Evolutionary conservation across 2,329 filamentous ascomycete genomes (phyloP).

Genomic region (Aureobasidium sp.): DNA sequence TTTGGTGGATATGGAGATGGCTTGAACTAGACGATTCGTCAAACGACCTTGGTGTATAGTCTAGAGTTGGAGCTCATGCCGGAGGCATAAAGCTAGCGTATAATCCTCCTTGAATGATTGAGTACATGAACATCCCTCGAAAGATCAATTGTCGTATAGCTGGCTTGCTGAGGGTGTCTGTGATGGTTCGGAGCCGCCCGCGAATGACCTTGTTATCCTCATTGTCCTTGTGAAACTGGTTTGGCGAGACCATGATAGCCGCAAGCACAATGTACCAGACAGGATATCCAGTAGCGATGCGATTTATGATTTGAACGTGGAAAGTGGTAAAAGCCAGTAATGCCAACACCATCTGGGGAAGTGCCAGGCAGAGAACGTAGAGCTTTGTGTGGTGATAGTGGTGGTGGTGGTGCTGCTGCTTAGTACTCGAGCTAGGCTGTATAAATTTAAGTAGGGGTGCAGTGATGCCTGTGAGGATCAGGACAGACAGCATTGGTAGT

Average conservation of each 20-base stretch:
- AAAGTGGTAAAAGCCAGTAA: slow-evolving; percentile 68
- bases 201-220: background rate
- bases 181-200: background rate
- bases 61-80: slow-evolving; percentile 46
- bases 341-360: slow-evolving; percentile 66
- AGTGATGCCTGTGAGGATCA: slow-evolving; percentile 53
- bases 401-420: background rate
- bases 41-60: background rate
- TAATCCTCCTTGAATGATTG: slow-evolving; percentile 69
- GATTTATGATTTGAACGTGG: slow-evolving; percentile 89
- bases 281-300: slow-evolving; percentile 80
- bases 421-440: background rate
- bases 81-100: slow-evolving; percentile 90
- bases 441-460: background rate
- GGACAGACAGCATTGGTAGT: slow-evolving; percentile 63
- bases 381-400: background rate
- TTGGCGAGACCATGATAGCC: slow-evolving; percentile 26
- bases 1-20: slow-evolving; percentile 16
- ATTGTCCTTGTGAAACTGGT: slow-evolving; percentile 20
- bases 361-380: slow-evolving; percentile 47
- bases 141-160: slow-evolving; percentile 37
- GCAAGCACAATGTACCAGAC: slow-evolving; percentile 84
- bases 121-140: slow-evolving; percentile 73
- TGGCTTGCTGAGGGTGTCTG: slow-evolving; percentile 17
- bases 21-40: background rate